Evolutionary conservation across 768 basidiomycete species (phyloP).

Genomic region (Scleroderma bovista): DNA sequence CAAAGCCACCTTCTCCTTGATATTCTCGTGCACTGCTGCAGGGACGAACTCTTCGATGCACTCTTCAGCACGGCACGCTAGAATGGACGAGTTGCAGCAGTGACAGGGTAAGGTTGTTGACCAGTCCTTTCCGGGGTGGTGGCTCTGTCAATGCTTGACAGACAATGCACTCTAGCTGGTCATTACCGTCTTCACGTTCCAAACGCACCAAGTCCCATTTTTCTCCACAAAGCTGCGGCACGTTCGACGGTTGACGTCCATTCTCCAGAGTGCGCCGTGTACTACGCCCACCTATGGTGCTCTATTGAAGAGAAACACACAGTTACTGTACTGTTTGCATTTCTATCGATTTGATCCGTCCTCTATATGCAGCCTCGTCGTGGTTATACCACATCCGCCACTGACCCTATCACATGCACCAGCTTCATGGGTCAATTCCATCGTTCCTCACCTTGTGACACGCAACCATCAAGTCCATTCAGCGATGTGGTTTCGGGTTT

Average conservation of each 20-base stretch:
- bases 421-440: conserved; percentile 9
- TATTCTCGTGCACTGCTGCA: background rate
- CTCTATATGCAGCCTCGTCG: background rate
- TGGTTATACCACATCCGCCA: conserved; percentile 6
- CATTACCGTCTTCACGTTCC: conserved; percentile 23
- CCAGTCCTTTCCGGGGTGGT: background rate
- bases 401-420: conserved; percentile 10
- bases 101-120: background rate
- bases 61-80: background rate
- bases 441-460: background rate
- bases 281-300: conserved; percentile 4
- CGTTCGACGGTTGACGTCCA: conserved; percentile 1
- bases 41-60: background rate
- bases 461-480: background rate
- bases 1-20: background rate
- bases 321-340: background rate
- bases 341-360: conserved; percentile 16
- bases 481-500: background rate
- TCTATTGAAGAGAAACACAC: background rate
- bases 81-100: background rate
- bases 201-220: conserved; percentile 9
- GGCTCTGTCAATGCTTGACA: conserved; percentile 1
- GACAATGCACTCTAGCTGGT: conserved; percentile 1
- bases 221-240: conserved; percentile 10
- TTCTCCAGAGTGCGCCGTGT: conserved; percentile 8